phyloP scores from a whole-genome alignment of 495 filamentous ascomycete genomes.

The Podospora anserina region DNA sequence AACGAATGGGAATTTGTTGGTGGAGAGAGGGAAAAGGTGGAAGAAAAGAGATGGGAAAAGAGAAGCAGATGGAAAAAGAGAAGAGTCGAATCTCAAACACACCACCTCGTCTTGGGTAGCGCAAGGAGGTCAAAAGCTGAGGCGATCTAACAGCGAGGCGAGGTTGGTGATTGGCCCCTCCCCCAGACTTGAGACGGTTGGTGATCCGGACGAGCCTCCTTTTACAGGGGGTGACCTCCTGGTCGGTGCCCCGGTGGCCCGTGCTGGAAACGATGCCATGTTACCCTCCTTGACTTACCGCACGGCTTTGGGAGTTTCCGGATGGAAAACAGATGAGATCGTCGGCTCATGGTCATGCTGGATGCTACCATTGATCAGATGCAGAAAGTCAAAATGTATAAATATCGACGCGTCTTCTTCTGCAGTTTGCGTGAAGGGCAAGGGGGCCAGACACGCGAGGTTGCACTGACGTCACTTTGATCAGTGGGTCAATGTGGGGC shows the following conservation, averaged over 20 bases:
- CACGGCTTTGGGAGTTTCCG: neutral
- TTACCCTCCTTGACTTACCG: neutral
- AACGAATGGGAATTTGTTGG: constrained; percentile 1
- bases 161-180: constrained; percentile 21
- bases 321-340: neutral
- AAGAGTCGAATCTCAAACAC: constrained; percentile 1
- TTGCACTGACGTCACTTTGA: neutral
- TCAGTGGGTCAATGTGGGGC: neutral
- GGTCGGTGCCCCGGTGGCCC: neutral
- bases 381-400: neutral
- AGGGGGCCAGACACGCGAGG: neutral
- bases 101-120: neutral
- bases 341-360: too few relatives aligned
- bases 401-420: neutral
- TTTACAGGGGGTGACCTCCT: neutral
- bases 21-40: constrained; percentile 9
- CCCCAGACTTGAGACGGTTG: constrained; percentile 33
- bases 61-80: constrained; percentile 9
- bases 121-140: neutral
- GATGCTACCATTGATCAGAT: neutral
- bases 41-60: constrained; percentile 4
- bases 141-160: constrained; percentile 23
- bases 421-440: neutral
- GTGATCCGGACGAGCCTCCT: constrained; percentile 16
- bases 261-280: neutral